Base-by-base conservation (phyloP, 208 protist species). In the Acanthamoeba sp. region DNA sequence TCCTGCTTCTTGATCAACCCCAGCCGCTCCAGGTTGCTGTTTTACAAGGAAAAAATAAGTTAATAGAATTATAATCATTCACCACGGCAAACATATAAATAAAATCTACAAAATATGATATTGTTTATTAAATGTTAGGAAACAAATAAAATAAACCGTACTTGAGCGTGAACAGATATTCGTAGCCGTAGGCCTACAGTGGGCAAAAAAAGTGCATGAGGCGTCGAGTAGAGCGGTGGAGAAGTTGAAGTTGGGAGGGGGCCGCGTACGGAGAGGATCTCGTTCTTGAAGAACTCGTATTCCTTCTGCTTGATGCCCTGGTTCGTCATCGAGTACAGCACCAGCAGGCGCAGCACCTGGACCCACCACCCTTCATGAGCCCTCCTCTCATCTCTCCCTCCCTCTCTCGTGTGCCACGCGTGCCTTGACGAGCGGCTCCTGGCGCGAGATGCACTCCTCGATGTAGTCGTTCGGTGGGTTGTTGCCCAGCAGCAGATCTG, bases 261-360 rank as follows among this genome's bases (percentile, higher is more conserved):
- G n/a, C 18, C 22, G 76, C 57, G 80, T 59, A 96, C 95, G 1
- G 94, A 85, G 27, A 97, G 69, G 6, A 97, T 94, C 22, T 97
- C 95, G 32, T 40, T 52, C 27, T 92, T 85, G 2, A 96, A 85
- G 38, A 59, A 88, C 16, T 97, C 95, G 22, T 92, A 94, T 32
- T 88, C 24, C 29, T 97, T 97, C 3, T 34, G 55, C 62, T 97
- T 96, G 52, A 97, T 73, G 40, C 96, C 96, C 40, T 95, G 84
- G 76, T 87, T 80, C 2, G 95, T 96, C 5, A 95, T 29, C 34
- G 57, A 94, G 18, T 93, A 84, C 1, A 97, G 66, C 7, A 52
- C 45, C 0, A 97, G 27, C 34, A 97, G 57, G 38, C 96, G 66
- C 29, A 97, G 45, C 5, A 97, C 88, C 62, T 71, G n/a, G n/a